These are phyloP conservation scores for Serendipita sp. DNA, from an alignment of 768 basidiomycete species.

Conservation along the genomic window DNA sequence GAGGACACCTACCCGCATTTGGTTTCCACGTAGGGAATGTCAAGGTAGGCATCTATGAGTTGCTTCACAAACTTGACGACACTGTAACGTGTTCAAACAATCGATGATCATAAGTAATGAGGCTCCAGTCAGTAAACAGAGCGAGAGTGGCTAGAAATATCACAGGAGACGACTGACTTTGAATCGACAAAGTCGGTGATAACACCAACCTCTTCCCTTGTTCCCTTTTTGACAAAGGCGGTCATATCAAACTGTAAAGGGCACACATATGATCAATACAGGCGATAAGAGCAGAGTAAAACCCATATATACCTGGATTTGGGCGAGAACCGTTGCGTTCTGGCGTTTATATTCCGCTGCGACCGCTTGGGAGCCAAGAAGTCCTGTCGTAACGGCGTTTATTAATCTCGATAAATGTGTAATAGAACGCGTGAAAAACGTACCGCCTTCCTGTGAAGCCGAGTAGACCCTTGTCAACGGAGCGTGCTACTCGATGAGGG, in stretches of 20 bases:
- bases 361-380: constrained; percentile 47
- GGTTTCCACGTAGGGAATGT: constrained; percentile 76
- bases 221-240: constrained; percentile 79
- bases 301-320: constrained; percentile 48
- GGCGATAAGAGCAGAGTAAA: constrained; percentile 20
- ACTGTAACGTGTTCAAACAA: constrained; percentile 21
- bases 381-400: constrained; percentile 7
- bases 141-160: too few species aligned
- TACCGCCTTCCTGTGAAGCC: constrained; percentile 9
- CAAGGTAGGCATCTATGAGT: constrained; percentile 60
- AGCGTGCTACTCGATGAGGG: background rate
- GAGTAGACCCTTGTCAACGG: constrained; percentile 7
- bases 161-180: constrained; percentile 21
- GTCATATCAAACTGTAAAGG: constrained; percentile 67
- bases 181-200: constrained; percentile 71
- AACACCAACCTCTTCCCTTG: constrained; percentile 48
- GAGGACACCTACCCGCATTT: constrained; percentile 47
- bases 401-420: background rate
- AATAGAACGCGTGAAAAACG: background rate
- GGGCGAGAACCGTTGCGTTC: constrained; percentile 52
- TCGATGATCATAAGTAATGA: background rate
- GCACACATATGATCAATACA: constrained; percentile 3
- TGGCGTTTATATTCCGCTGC: constrained; percentile 54
- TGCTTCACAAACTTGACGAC: constrained; percentile 67
- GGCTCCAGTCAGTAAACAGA: too few species aligned